Conservation (phyloP, 164 flowering plant species). For the Nelumbo lutea region DNA sequence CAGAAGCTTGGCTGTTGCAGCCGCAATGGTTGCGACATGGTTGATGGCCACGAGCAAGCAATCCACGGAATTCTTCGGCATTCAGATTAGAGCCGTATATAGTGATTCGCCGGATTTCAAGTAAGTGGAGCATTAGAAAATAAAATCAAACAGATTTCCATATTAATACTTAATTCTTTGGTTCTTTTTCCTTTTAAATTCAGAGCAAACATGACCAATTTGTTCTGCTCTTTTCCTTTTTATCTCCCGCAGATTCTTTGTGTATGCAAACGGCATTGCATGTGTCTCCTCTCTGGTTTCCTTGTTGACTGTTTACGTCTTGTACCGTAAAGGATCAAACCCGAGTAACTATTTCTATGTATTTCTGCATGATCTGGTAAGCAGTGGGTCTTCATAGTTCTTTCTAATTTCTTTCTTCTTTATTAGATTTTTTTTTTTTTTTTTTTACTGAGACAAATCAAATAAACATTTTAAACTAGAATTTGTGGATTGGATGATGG, state of each 20-base stretch:
- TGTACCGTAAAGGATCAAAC: not conserved
- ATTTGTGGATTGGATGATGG: too few species aligned
- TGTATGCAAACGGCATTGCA: slow-evolving; percentile 29
- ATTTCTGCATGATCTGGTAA: slow-evolving; percentile 45
- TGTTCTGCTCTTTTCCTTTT: not conserved
- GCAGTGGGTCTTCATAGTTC: not conserved
- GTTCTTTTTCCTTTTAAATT: not conserved
- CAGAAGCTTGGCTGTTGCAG: slow-evolving; percentile 31
- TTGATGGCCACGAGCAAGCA: slow-evolving; percentile 34
- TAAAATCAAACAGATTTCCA: too few species aligned
- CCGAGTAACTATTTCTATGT: slow-evolving; percentile 23
- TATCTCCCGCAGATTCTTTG: slow-evolving; percentile 39
- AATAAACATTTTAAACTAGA: too few species aligned
- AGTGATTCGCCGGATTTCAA: slow-evolving; percentile 39
- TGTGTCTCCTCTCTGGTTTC: slow-evolving; percentile 39
- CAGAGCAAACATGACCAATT: not conserved
- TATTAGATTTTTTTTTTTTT: too few species aligned
- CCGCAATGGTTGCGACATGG: slow-evolving; percentile 26
- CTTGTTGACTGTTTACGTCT: slow-evolving; percentile 15
- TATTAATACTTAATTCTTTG: too few species aligned
- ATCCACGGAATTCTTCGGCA: slow-evolving; percentile 15
- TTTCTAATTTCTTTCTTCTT: too few species aligned
- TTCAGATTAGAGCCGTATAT: slow-evolving; percentile 33
- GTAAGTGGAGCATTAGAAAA: slow-evolving; percentile 13
- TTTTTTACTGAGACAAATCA: too few species aligned